These are phyloP conservation scores for Davidsoniella australis DNA, from an alignment of 2,329 filamentous ascomycete species.

Conservation along the genomic window DNA sequence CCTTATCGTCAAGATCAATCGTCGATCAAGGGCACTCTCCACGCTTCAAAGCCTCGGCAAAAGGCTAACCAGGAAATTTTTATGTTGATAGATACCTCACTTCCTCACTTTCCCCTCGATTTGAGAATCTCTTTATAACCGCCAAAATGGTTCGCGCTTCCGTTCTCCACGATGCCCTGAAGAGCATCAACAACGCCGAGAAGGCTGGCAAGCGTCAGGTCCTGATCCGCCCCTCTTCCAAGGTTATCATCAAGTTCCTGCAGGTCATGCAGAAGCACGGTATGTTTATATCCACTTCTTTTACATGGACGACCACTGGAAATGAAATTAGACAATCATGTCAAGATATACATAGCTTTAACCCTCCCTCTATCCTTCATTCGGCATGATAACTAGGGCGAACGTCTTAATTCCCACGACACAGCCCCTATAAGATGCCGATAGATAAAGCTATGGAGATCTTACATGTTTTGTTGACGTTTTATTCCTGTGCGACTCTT, in stretches of 20 bases:
- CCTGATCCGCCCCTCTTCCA: slow-evolving; percentile 91
- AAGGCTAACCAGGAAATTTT: slow-evolving; percentile 39
- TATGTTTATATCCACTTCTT: slow-evolving; percentile 36
- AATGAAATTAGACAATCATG: background rate
- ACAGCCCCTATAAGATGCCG: slow-evolving; percentile 99
- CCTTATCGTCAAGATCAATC: slow-evolving; percentile 31
- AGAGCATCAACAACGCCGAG: slow-evolving; percentile 99
- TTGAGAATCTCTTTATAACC: slow-evolving; percentile 63
- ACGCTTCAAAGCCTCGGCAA: slow-evolving; percentile 38
- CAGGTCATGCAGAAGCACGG: slow-evolving; percentile 98
- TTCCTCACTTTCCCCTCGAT: slow-evolving; percentile 33
- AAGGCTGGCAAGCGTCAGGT: slow-evolving; percentile 99
- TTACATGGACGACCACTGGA: background rate
- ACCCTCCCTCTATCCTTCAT: slow-evolving; percentile 20
- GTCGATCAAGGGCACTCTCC: slow-evolving; percentile 47
- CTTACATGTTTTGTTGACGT: slow-evolving; percentile 86
- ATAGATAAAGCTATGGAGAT: slow-evolving; percentile 76
- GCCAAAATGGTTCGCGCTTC: slow-evolving; percentile 97
- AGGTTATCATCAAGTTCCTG: slow-evolving; percentile 99
- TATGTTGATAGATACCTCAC: slow-evolving; percentile 44
- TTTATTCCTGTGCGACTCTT: slow-evolving; percentile 51
- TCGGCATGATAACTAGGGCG: slow-evolving; percentile 99
- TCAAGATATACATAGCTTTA: slow-evolving; percentile 1
- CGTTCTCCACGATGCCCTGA: slow-evolving; percentile 98
- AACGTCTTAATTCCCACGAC: slow-evolving; percentile 68